These are phyloP conservation scores for Trametes maxima DNA, from an alignment of 768 basidiomycete species.

Conservation along the genomic window DNA sequence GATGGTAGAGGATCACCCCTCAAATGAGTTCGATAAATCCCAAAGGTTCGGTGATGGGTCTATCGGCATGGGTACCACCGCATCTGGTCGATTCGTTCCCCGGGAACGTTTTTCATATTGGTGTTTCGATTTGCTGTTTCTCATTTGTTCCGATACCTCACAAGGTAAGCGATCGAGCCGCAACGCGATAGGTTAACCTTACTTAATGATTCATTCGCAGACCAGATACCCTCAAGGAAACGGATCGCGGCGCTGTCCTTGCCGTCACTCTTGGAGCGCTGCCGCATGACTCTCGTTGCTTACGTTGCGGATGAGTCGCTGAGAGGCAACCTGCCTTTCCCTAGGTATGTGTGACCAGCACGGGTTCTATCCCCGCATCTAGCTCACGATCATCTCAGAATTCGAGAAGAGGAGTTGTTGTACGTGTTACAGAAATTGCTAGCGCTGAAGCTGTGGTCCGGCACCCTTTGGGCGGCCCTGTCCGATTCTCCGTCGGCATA, in stretches of 20 bases:
- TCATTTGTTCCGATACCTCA: constrained; percentile 70
- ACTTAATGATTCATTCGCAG: constrained; percentile 39
- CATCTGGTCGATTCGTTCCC: constrained; percentile 54
- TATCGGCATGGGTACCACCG: constrained; percentile 60
- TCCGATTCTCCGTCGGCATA: constrained; percentile 64
- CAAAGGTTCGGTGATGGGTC: constrained; percentile 38
- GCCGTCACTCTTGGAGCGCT: constrained; percentile 76
- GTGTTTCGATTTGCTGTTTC: constrained; percentile 87
- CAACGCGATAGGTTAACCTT: background rate
- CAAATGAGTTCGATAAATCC: constrained; percentile 20
- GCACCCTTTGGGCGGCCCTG: constrained; percentile 74
- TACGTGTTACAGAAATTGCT: constrained; percentile 82
- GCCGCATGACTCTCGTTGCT: constrained; percentile 61
- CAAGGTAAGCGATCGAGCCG: constrained; percentile 46
- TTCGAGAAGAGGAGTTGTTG: constrained; percentile 86
- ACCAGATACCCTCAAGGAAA: constrained; percentile 58
- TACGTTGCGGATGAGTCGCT: constrained; percentile 86
- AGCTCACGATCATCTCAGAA: constrained; percentile 43
- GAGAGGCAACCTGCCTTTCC: constrained; percentile 87
- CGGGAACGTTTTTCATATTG: constrained; percentile 90
- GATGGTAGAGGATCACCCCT: background rate
- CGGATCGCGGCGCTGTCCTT: constrained; percentile 75
- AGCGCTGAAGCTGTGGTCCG: constrained; percentile 70
- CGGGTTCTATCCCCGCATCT: background rate
- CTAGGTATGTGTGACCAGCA: constrained; percentile 52